These are phyloP conservation scores for Barnettozyma wickerhamii DNA, from an alignment of 805 yeast genomes.

Conservation along the genomic window DNA sequence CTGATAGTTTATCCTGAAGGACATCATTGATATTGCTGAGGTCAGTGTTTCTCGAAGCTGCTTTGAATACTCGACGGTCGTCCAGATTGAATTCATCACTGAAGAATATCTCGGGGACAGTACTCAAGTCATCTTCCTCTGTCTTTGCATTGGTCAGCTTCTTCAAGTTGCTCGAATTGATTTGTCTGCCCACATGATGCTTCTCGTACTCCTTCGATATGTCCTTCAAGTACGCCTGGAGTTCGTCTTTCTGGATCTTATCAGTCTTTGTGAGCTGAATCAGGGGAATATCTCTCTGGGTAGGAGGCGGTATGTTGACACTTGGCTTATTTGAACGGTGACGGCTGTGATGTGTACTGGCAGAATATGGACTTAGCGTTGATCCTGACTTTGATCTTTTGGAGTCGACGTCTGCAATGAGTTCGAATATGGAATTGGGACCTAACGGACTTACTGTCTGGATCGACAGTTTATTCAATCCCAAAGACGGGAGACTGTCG, in stretches of 20 bases:
- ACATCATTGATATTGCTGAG: conserved; percentile 47
- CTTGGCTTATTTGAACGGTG: conserved; percentile 31
- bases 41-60: conserved; percentile 60
- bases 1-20: conserved; percentile 74
- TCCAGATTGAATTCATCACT: conserved; percentile 72
- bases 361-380: conserved; percentile 23
- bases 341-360: conserved; percentile 6
- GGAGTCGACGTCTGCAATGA: conserved; percentile 59
- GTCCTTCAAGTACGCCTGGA: conserved; percentile 40
- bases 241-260: conserved; percentile 37
- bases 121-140: conserved; percentile 26
- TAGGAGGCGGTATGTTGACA: conserved; percentile 58
- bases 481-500: conserved; percentile 33
- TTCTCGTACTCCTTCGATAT: conserved; percentile 41
- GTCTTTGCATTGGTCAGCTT: conserved; percentile 19
- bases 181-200: conserved; percentile 38
- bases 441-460: conserved; percentile 52
- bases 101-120: conserved; percentile 69
- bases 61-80: conserved; percentile 78
- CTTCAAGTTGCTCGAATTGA: conserved; percentile 33
- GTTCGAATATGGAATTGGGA: conserved; percentile 72
- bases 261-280: conserved; percentile 56
- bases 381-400: conserved; percentile 26
- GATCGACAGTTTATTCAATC: conserved; percentile 36
- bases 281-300: conserved; percentile 80